Evolutionary conservation across 1,139 yeast species (phyloP).

Genomic region (Chernovozyma aurita): DNA sequence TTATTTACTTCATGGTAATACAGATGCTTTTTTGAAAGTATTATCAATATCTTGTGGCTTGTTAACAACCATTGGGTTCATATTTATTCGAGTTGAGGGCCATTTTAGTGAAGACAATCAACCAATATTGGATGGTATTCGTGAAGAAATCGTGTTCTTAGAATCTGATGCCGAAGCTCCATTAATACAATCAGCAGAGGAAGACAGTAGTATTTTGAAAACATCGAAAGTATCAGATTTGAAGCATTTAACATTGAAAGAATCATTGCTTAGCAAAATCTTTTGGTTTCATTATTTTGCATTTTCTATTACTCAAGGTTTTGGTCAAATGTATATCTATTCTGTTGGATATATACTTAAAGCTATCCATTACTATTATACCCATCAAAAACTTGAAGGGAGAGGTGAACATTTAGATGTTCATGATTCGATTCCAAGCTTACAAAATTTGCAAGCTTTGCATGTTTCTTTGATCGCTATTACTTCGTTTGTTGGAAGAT

Average conservation of each 20-base stretch:
- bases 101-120: constrained; percentile 14
- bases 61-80: constrained; percentile 24
- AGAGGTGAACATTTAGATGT: constrained; percentile 1
- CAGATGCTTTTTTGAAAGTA: constrained; percentile 20
- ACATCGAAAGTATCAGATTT: constrained; percentile 6
- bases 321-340: constrained; percentile 76
- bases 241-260: constrained; percentile 13
- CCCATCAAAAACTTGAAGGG: constrained; percentile 12
- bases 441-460: constrained; percentile 52
- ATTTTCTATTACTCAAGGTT: constrained; percentile 62
- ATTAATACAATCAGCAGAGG: neutral
- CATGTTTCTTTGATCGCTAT: constrained; percentile 73
- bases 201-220: neutral
- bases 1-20: constrained; percentile 18
- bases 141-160: constrained; percentile 1
- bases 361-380: constrained; percentile 36
- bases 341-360: constrained; percentile 69
- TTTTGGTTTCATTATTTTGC: constrained; percentile 50
- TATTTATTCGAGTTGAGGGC: constrained; percentile 29
- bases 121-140: constrained; percentile 1
- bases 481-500: constrained; percentile 62
- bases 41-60: constrained; percentile 21
- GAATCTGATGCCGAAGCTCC: neutral
- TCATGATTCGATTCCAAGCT: constrained; percentile 11
- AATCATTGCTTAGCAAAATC: constrained; percentile 20